Evolutionary conservation across 116 monocot species (phyloP).

Genomic region (Iris pallida): DNA sequence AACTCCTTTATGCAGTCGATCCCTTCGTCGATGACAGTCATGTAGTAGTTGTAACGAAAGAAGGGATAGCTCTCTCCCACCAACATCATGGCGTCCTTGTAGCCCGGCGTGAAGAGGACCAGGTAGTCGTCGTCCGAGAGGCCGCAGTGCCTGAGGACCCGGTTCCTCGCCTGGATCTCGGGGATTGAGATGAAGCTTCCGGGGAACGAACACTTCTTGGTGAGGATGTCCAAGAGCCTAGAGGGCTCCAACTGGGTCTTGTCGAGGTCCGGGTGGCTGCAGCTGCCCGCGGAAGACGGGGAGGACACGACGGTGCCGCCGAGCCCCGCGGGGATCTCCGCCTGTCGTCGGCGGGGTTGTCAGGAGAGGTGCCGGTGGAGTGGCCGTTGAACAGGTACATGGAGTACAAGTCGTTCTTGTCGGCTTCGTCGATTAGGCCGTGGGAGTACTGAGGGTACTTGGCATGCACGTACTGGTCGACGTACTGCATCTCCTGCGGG

Average conservation of each 20-base stretch:
- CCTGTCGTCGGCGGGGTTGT: not conserved
- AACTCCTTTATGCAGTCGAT: slow-evolving; percentile 36
- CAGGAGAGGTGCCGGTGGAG: not conserved
- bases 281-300: not conserved
- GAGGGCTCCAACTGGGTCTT: slow-evolving; percentile 35
- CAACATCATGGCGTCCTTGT: slow-evolving; percentile 42
- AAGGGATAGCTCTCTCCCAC: slow-evolving; percentile 53
- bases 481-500: slow-evolving; percentile 40
- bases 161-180: slow-evolving; percentile 39
- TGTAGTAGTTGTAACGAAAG: slow-evolving; percentile 42
- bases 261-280: slow-evolving; percentile 22
- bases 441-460: slow-evolving; percentile 56
- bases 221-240: slow-evolving; percentile 39
- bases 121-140: slow-evolving; percentile 37
- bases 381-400: not conserved
- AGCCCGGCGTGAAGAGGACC: slow-evolving; percentile 26
- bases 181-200: slow-evolving; percentile 45
- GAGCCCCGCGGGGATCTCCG: slow-evolving; percentile 13
- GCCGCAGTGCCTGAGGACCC: slow-evolving; percentile 37
- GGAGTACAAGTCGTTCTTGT: slow-evolving; percentile 41
- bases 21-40: slow-evolving; percentile 29
- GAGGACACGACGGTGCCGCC: not conserved
- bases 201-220: slow-evolving; percentile 36
- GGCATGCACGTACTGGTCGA: slow-evolving; percentile 42
- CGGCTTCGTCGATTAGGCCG: slow-evolving; percentile 44